Evolutionary conservation across 352 stramenopile genomes (phyloP).

Genomic region (Phytophthora hibernalis): DNA sequence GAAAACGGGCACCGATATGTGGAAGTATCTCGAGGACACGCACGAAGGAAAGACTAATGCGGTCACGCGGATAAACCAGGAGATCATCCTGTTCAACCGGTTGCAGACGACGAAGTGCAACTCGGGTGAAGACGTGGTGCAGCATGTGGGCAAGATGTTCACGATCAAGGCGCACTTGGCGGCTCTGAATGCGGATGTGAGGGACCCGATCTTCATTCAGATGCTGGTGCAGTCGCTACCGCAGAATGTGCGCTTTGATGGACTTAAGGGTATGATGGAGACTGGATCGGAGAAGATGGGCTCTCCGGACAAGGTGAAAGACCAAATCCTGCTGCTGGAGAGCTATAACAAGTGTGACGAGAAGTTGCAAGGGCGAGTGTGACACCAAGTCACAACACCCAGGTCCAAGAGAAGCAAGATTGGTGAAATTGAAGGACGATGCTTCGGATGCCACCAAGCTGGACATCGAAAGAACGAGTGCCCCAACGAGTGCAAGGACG

Average conservation of each 20-base stretch:
- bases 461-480: background rate
- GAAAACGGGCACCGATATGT: conserved; percentile 1
- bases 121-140: background rate
- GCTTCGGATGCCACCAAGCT: background rate
- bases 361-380: too few relatives aligned
- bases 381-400: too few relatives aligned
- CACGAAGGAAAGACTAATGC: conserved; percentile 12
- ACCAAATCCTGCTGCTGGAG: conserved; percentile 10
- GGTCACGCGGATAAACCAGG: conserved; percentile 11
- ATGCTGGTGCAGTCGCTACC: conserved; percentile 1
- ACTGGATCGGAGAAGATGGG: background rate
- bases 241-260: background rate
- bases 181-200: conserved; percentile 2
- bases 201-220: conserved; percentile 14
- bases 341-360: conserved; percentile 16
- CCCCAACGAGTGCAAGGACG: too few relatives aligned
- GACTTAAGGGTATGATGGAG: background rate
- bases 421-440: too few relatives aligned
- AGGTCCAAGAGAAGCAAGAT: too few relatives aligned
- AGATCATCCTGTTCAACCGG: conserved; percentile 21
- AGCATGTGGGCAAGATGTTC: conserved; percentile 18
- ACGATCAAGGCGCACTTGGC: conserved; percentile 2
- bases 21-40: conserved; percentile 8
- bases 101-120: conserved; percentile 17
- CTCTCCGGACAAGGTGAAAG: conserved; percentile 8